Base-by-base conservation (phyloP, 1,284 basidiomycete genomes). In the Sporisorium graminicola region DNA sequence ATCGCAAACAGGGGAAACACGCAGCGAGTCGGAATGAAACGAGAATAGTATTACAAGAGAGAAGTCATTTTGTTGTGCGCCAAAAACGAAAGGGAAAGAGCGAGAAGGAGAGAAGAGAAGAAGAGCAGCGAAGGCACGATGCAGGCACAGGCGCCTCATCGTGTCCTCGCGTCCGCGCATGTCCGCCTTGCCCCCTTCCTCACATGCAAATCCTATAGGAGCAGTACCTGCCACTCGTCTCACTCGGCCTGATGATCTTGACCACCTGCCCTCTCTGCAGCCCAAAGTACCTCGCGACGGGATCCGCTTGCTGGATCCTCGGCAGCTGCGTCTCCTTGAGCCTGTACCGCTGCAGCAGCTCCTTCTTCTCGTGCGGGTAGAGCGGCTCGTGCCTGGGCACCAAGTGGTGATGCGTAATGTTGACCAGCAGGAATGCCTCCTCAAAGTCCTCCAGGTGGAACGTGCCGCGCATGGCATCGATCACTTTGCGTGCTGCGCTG, bases 281-380 rank as follows among this genome's bases (percentile, higher is more conserved):
- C 55, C 97, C 97, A 87, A 98, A 99, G 87, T 99, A 99, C 73
- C 95, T 90, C 42, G 96, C 95, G 14, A 99, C 96, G 6, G 97
- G 97, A 87, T 99, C 97, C 20, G 91, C 91, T 59, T 97, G 87
- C 87, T 98, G 95, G 80, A 99, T 99, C 40, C 97, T 92, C 56
- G 97, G 97, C 68, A 99, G 89, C 85, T 99, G 97, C 1, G 95
- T 98, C 85, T 99, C 97, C 86, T 98, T 98, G 74, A 99, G 88
- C 70, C 97, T 95, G 87, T 99, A 99, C 90, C 93, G 92, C 86
- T 93, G 91, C 69, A 99, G 88, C 58, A 99, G 87, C 13, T 90
- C 88, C 83, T 91, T 91, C 88, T 99, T 99, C 86, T 98, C 93
- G 75, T 94, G 92, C 22, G 90, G 87, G 10, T 90, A 90, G 78